Conservation (phyloP, 2,329 filamentous ascomycete genomes). For the Teratosphaeria viscida region DNA sequence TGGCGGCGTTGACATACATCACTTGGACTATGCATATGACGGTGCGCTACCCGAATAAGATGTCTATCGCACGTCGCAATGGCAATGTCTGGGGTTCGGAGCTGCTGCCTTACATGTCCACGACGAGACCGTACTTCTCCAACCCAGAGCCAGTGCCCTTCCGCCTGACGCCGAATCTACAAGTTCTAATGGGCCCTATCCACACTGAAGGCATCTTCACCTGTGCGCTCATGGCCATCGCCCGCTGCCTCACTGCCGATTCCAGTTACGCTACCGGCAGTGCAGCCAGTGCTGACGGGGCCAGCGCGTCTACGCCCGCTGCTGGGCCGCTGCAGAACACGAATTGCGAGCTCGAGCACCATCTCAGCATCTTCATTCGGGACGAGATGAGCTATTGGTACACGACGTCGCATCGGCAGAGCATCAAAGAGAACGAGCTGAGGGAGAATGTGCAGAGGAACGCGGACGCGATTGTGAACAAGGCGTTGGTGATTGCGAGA, state of each 20-base stretch:
- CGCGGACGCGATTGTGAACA: conserved; percentile 83
- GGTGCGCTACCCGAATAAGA: conserved; percentile 89
- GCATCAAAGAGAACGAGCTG: conserved; percentile 56
- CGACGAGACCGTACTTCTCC: conserved; percentile 77
- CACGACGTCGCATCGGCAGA: conserved; percentile 61
- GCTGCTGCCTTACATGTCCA: conserved; percentile 79
- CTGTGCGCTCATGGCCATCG: conserved; percentile 93
- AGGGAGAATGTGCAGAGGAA: conserved; percentile 75
- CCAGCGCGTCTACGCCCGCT: conserved; percentile 3
- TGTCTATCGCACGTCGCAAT: conserved; percentile 75
- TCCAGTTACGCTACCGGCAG: conserved; percentile 14
- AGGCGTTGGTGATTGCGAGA: conserved; percentile 70
- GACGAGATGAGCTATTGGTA: conserved; percentile 99
- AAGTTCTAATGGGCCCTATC: conserved; percentile 90
- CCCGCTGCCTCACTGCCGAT: conserved; percentile 82
- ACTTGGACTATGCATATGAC: conserved; percentile 98
- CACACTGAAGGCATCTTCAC: conserved; percentile 94
- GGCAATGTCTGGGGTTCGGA: conserved; percentile 97
- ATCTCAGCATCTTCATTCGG: conserved; percentile 85
- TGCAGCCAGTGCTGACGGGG: conserved; percentile 10
- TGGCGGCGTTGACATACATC: conserved; percentile 93
- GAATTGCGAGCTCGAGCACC: conserved; percentile 72
- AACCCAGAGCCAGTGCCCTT: conserved; percentile 95
- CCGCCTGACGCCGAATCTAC: conserved; percentile 90
- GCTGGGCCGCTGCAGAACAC: conserved; percentile 10